These are phyloP conservation scores for Tremellales sp. DNA, from an alignment of 1,284 basidiomycete genomes.

Conservation along the genomic window DNA sequence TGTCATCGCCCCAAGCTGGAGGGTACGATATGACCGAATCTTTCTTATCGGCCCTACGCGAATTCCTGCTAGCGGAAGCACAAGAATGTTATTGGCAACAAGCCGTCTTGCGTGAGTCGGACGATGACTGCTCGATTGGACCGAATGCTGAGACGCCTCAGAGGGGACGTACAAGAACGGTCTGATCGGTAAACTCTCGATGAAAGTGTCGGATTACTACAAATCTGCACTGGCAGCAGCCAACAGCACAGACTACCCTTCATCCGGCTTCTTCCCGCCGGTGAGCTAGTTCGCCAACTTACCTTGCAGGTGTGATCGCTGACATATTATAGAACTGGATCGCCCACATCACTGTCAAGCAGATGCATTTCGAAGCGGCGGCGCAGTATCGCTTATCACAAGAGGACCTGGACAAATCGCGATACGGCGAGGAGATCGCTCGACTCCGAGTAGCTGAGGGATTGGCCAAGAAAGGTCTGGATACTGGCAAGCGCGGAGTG, in stretches of 20 bases:
- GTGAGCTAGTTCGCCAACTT: slow-evolving; percentile 17
- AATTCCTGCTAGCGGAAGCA: slow-evolving; percentile 85
- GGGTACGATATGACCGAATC: slow-evolving; percentile 61
- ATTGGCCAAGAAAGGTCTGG: slow-evolving; percentile 69
- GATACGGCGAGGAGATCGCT: slow-evolving; percentile 78
- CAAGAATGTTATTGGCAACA: slow-evolving; percentile 97
- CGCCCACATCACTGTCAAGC: slow-evolving; percentile 76
- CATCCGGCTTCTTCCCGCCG: slow-evolving; percentile 43
- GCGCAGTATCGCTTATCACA: slow-evolving; percentile 84
- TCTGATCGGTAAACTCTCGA: slow-evolving; percentile 79
- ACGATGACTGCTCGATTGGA: not conserved
- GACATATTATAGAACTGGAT: slow-evolving; percentile 68
- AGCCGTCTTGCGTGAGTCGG: slow-evolving; percentile 67
- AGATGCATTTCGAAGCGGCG: slow-evolving; percentile 81
- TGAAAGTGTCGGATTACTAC: slow-evolving; percentile 68
- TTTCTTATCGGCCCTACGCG: slow-evolving; percentile 64
- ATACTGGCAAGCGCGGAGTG: slow-evolving; percentile 64
- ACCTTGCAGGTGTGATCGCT: not conserved
- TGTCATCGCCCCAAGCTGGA: slow-evolving; percentile 44
- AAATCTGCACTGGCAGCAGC: slow-evolving; percentile 56
- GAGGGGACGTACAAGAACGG: slow-evolving; percentile 75
- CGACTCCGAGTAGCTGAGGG: slow-evolving; percentile 65
- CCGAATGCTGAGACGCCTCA: slow-evolving; percentile 12
- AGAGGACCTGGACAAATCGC: slow-evolving; percentile 81
- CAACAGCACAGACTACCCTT: slow-evolving; percentile 52